Percentiles rank a stretch among this genome's conserved stretches.
Evolutionary conservation across 2,329 filamentous ascomycete species (phyloP).

Genomic region (Botrytis porri): DNA sequence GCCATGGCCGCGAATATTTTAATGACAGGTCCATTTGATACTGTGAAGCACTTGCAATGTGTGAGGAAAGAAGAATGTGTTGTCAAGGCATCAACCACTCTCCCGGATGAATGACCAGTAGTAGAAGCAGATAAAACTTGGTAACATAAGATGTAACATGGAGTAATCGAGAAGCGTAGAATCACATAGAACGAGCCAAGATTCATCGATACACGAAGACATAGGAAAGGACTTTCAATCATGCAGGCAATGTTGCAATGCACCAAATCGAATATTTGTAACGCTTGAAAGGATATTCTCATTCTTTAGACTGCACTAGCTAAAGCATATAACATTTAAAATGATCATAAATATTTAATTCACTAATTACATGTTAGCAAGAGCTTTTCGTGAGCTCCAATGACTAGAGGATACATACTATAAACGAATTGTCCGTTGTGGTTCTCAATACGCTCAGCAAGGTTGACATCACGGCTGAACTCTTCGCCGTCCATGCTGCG

Average conservation of each 20-base stretch:
- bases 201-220: neutral
- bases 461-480: conserved; percentile 42
- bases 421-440: conserved; percentile 42
- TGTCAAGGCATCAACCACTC: neutral
- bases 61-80: neutral
- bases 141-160: too few relatives aligned
- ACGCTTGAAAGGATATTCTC: conserved; percentile 12
- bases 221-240: neutral
- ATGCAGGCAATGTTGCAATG: neutral
- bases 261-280: neutral
- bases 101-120: too few relatives aligned
- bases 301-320: conserved; percentile 17
- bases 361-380: neutral
- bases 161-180: too few relatives aligned
- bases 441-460: conserved; percentile 44
- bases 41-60: neutral
- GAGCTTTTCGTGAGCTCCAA: neutral
- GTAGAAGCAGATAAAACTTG: neutral
- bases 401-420: conserved; percentile 30
- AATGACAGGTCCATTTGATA: neutral
- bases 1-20: neutral
- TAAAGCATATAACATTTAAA: conserved; percentile 17
- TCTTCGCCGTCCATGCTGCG: conserved; percentile 38
- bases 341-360: too few relatives aligned
- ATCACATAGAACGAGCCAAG: neutral